Base-by-base conservation (phyloP, 2,329 filamentous ascomycete species). In the Stemphylium lycopersici region DNA sequence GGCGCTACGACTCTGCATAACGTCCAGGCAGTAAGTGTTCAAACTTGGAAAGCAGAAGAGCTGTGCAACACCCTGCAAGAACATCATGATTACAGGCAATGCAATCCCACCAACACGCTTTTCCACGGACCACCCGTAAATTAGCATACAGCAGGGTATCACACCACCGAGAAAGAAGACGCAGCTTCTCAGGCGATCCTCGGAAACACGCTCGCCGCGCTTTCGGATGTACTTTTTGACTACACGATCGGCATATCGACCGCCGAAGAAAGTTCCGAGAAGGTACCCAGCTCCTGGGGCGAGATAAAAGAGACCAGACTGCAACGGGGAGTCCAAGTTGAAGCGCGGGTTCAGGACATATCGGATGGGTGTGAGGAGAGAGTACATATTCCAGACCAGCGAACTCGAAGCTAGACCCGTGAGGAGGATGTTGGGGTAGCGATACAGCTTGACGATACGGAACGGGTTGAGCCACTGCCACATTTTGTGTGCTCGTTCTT, bases 21-120 rank as follows among this genome's bases (percentile, higher is more conserved):
- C 90, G 71, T 95, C 90, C 36, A 95, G 76, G 70, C 90, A 93
- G 75, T 95, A 93, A 0, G 89, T 90, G 71, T 93, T 92, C 57
- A 93, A 72, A 42, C 83, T 85, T 0, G 89, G 89, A 66, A 91
- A 92, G 64, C 87, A 90, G 67, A 91, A 90, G 5, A 92, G 77
- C 72, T 92, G 88, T 0, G 85, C 87, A 0, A 91, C 81, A 1
- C 89, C 90, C 67, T 92, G 89, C 2, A 89, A 55, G 68, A 92
- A 92, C 80, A 93, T 87, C 64, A 85, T 84, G 6, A 91, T 80
- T 2, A 91, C 87, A 0, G 89, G 89, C 4, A 89, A 68, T 0
- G 83, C 77, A 2, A 87, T 77, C 0, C 83, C 84, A 2, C 84
- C 84, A 1, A 81, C 78, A 7, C 72, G 68, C 58, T 82, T 80